Evolutionary conservation across 2,329 filamentous ascomycete genomes (phyloP), one percentile per base, ranked within the genome.

Genomic region (Aspergillus sp.): DNA sequence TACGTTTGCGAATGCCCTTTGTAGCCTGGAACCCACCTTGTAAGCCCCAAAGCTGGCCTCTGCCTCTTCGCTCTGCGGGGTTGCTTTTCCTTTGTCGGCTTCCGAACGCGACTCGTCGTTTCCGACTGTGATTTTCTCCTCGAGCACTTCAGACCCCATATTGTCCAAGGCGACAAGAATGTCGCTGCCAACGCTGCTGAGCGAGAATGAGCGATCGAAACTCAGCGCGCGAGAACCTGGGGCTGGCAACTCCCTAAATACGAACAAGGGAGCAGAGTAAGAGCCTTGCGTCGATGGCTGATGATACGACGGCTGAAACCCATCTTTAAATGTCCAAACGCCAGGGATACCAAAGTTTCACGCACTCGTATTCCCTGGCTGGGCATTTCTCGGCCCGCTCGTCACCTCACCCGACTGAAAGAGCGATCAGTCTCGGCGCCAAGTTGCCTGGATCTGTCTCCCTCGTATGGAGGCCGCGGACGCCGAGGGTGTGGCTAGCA

Each of bases 31-130:
- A 48, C 45, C 28, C 19, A 56, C 55, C 55, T 51, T 57, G 25
- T 57, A 57, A 1, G 55, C 48, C 3, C 55, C 55, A 7, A 57
- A 57, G n/a, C 55, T 52, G 2, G 47, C 48, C n/a, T 13, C 34
- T 23, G 50, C 48, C 9, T 22, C 38, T 3, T 57, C 47, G 8
- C 28, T 28, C 7, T 46, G 22, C 9, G 51, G 34, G 9, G 52
- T 8, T 28, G 51, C 3, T 9, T 15, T 19, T 30, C 25, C 23
- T 5, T 25, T 45, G 13, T 45, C 23, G 41, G 51, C 9, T 25
- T 41, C 34, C 34, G 38, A 43, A 2, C 28, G 6, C 23, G 48
- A 28, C 30, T 50, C 25, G 25, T 7, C 7, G 23, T 50, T 41
- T 41, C 11, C 34, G 0, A 41, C 34, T 2, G 34, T 15, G 11